Evolutionary conservation across 169 alveolate species (phyloP), one percentile per base, ranked within the genome.

Genomic region (Cryptosporidium viatorum): DNA sequence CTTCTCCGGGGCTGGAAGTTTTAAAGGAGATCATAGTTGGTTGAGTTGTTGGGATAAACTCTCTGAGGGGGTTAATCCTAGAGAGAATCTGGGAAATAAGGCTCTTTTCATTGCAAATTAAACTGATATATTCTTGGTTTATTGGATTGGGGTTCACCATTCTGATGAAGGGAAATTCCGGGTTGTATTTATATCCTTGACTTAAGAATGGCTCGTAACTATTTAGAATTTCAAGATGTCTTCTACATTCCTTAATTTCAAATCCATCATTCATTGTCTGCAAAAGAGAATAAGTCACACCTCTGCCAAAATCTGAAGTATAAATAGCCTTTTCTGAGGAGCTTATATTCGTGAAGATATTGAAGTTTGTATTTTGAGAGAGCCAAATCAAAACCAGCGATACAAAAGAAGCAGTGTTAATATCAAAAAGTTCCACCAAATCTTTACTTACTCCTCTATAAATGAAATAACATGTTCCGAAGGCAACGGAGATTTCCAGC

Each of bases 41-140:
- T 18, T 80, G 89, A 6, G 67, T 37, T 35, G 33, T 21, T 16
- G 73, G 74, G 18, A 62, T 14, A 62, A 80, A 62, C 12, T 80
- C 89, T 80, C 89, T 80, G 1, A 80, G n/a, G 10, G 89, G 75
- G 51, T n/a, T n/a, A 26, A 80, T 14, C 26, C 43, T n/a, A 43
- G 71, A 35, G 23, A 80, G 45, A 16, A 80, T 26, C 37, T 41
- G 60, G 35, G 12, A 80, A 26, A 62, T 43, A 16, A 80, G 9
- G 35, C 74, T 80, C n/a, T 62, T 35, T 1, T 80, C 45, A 45
- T 39, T 41, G 50, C 89, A 80, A 31, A 80, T 80, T 21, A 39
- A 23, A 16, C 29, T 43, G 23, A 65, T 45, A 9, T 62, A 29
- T 23, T 65, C 75, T 59, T 33, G 41, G n/a, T 26, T 80, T 3